Conservation (phyloP, 257 asterid genomes). For the Ajuga chamaepitys region DNA sequence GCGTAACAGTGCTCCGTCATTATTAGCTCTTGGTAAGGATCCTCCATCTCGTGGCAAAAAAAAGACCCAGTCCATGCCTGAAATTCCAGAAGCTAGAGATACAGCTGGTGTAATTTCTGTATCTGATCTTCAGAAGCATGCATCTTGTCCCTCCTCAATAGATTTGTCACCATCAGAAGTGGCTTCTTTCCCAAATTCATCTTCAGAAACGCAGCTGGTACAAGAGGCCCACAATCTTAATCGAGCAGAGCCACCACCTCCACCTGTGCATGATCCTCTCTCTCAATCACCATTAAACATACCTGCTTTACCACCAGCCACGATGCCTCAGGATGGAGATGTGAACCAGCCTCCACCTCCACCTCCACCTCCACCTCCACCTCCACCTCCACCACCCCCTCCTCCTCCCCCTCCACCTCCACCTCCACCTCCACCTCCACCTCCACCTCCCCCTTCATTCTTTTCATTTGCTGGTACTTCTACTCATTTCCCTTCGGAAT, state of each 20-base stretch:
- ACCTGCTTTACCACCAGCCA: constrained; percentile 4
- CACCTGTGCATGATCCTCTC: constrained; percentile 1
- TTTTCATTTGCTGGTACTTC: not conserved
- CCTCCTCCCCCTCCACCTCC: not conserved
- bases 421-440: not conserved
- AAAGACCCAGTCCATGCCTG: constrained; percentile 32
- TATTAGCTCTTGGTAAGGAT: constrained; percentile 49
- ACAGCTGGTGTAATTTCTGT: constrained; percentile 22
- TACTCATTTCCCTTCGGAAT: not conserved
- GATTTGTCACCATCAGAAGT: constrained; percentile 26
- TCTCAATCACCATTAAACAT: constrained; percentile 8
- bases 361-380: not conserved
- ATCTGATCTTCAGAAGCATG: constrained; percentile 33
- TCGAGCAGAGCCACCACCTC: constrained; percentile 18
- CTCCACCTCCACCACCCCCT: not conserved
- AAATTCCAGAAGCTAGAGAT: constrained; percentile 36
- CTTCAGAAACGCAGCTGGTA: constrained; percentile 21
- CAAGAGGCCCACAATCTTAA: constrained; percentile 18
- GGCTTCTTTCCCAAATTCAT: constrained; percentile 20
- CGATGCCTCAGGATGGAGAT: constrained; percentile 3
- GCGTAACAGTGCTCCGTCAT: constrained; percentile 82
- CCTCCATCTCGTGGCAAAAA: constrained; percentile 45
- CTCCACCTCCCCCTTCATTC: not conserved
- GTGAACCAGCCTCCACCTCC: not conserved
- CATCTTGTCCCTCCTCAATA: constrained; percentile 34